Evolutionary conservation across 2,329 filamentous ascomycete genomes (phyloP).

Genomic region (Aspergillus sp.): DNA sequence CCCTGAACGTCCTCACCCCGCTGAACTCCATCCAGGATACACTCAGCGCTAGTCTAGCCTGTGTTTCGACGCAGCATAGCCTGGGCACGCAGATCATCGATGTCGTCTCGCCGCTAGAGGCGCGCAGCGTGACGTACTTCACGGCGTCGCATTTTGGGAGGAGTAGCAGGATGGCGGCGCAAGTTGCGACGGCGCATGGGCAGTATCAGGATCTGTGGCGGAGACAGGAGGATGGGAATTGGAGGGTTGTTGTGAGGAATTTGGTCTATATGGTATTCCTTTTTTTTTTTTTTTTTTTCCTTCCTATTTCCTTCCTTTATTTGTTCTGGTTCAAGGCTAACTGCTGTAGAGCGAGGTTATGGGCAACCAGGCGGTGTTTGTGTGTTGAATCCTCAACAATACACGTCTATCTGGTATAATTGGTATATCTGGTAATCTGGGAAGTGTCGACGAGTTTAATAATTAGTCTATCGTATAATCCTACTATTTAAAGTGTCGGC

Average conservation of each 20-base stretch:
- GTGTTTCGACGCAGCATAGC: conserved; percentile 18
- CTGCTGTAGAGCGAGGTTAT: not conserved
- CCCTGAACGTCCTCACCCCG: conserved; percentile 15
- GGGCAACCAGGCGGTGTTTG: conserved; percentile 2
- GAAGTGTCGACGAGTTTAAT: no score
- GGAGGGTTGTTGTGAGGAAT: conserved; percentile 4
- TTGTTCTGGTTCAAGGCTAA: not conserved
- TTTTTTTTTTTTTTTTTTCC: no score
- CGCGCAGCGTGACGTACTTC: conserved; percentile 15
- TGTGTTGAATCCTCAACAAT: not conserved
- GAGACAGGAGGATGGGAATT: not conserved
- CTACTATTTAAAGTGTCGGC: no score
- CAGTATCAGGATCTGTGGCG: conserved; percentile 8
- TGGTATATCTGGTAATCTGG: no score
- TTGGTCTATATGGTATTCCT: conserved; percentile 7
- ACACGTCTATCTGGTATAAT: no score
- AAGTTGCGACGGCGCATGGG: conserved; percentile 6
- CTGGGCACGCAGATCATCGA: conserved; percentile 16
- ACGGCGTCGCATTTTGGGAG: conserved; percentile 14
- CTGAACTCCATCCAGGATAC: conserved; percentile 5
- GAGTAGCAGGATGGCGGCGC: not conserved
- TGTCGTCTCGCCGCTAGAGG: conserved; percentile 3
- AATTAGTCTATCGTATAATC: no score
- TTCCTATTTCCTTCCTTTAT: no score
- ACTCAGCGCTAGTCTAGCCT: conserved; percentile 10